These are phyloP conservation scores for Fusarium nurragi DNA, from an alignment of 2,329 filamentous ascomycete genomes.

Conservation along the genomic window DNA sequence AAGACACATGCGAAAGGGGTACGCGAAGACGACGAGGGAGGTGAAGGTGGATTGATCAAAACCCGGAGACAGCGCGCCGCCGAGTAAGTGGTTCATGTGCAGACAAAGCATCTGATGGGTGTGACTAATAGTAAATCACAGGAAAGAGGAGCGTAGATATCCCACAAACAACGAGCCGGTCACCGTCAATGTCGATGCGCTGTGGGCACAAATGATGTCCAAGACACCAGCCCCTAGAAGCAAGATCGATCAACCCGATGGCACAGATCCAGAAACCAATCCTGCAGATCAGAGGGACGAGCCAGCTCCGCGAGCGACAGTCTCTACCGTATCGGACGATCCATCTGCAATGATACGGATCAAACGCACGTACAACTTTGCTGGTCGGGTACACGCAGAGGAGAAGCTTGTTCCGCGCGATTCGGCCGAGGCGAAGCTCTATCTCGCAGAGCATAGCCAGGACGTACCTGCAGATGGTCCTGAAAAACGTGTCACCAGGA, in stretches of 20 bases:
- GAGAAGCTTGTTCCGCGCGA: constrained; percentile 73
- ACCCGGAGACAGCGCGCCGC: constrained; percentile 75
- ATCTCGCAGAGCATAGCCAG: constrained; percentile 62
- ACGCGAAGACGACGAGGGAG: constrained; percentile 60
- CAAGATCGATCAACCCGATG: constrained; percentile 13
- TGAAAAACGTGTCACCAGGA: constrained; percentile 59
- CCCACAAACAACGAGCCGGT: constrained; percentile 65
- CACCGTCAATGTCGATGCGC: constrained; percentile 75
- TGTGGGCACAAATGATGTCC: constrained; percentile 74
- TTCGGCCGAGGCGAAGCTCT: constrained; percentile 73
- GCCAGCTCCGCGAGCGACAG: constrained; percentile 9
- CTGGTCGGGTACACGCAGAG: constrained; percentile 75
- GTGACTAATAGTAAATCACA: constrained; percentile 42
- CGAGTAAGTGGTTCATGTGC: constrained; percentile 58
- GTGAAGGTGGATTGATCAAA: constrained; percentile 73
- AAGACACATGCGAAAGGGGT: constrained; percentile 53
- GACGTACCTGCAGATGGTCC: constrained; percentile 43
- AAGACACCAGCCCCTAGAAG: constrained; percentile 42
- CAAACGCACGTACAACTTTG: constrained; percentile 78
- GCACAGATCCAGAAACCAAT: constrained; percentile 1
- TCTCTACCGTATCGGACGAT: constrained; percentile 27
- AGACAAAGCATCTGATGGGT: background rate
- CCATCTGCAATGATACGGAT: constrained; percentile 65
- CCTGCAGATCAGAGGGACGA: constrained; percentile 8
- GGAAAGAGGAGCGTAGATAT: constrained; percentile 66